Conservation (phyloP, 2,329 filamentous ascomycete species). For the Penicillium glabrum region DNA sequence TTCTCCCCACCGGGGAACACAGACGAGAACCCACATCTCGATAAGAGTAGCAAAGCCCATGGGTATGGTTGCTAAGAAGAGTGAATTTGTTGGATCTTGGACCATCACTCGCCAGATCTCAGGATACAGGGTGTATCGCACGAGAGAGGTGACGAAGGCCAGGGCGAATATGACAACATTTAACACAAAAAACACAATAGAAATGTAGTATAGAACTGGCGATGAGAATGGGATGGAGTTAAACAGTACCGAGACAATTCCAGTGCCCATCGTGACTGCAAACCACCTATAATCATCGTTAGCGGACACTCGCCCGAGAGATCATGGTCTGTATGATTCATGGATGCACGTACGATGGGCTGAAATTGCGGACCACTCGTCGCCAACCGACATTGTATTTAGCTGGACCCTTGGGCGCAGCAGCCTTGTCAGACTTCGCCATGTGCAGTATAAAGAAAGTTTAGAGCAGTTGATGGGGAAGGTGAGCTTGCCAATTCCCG, state of each 20-base stretch:
- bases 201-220: slow-evolving; percentile 58
- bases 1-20: slow-evolving; percentile 56
- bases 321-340: neutral
- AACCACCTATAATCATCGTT: slow-evolving; percentile 52
- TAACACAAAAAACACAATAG: slow-evolving; percentile 60
- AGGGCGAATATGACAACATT: slow-evolving; percentile 59
- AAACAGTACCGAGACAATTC: slow-evolving; percentile 64
- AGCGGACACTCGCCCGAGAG: neutral
- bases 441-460: neutral
- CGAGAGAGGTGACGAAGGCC: slow-evolving; percentile 55
- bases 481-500: neutral
- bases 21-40: slow-evolving; percentile 61
- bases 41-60: slow-evolving; percentile 67
- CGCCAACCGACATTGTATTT: slow-evolving; percentile 30
- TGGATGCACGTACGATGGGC: slow-evolving; percentile 50
- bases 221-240: slow-evolving; percentile 62
- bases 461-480: neutral
- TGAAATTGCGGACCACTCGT: slow-evolving; percentile 54
- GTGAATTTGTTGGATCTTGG: slow-evolving; percentile 60
- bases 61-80: slow-evolving; percentile 65
- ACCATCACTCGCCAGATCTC: slow-evolving; percentile 65
- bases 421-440: neutral
- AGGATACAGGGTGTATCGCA: slow-evolving; percentile 63
- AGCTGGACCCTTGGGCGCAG: neutral
- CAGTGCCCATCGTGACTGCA: slow-evolving; percentile 65